Evolutionary conservation across 1,284 basidiomycete species (phyloP).

Genomic region (Cystobasidium slooffiae): DNA sequence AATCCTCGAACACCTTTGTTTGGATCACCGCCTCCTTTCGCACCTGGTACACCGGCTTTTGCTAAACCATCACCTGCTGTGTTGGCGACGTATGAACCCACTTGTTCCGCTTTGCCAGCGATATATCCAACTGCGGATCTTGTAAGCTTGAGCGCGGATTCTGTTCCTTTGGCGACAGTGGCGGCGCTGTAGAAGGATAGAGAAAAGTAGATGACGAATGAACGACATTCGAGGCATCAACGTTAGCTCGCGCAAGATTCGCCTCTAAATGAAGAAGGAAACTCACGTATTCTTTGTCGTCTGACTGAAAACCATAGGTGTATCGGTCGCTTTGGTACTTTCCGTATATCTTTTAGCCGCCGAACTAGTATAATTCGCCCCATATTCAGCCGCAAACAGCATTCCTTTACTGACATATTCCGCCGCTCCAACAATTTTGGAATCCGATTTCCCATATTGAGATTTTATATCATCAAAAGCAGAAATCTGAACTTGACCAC

Average conservation of each 20-base stretch:
- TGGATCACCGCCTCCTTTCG: conserved; percentile 35
- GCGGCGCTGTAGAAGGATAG: neutral
- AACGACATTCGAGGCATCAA: too few species aligned
- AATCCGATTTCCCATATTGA: conserved; percentile 34
- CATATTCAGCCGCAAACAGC: conserved; percentile 41
- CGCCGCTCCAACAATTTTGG: conserved; percentile 33
- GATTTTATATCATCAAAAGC: conserved; percentile 35
- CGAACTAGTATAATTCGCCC: conserved; percentile 21
- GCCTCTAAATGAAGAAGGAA: neutral
- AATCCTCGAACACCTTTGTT: conserved; percentile 54
- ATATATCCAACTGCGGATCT: conserved; percentile 54
- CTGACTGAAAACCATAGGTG: conserved; percentile 49
- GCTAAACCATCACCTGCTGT: conserved; percentile 42
- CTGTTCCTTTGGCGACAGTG: conserved; percentile 42
- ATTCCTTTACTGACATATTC: conserved; percentile 42
- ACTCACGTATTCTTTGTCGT: conserved; percentile 46
- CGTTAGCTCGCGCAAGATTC: neutral
- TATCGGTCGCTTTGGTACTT: conserved; percentile 43
- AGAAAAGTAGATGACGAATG: neutral
- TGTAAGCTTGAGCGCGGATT: conserved; percentile 45
- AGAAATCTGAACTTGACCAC: conserved; percentile 26
- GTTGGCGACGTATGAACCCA: conserved; percentile 48
- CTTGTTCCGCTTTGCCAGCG: conserved; percentile 51
- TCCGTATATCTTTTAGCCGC: conserved; percentile 28
- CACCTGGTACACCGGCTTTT: conserved; percentile 47